Percentiles rank a stretch among this genome's conserved stretches.
Conservation (phyloP, 2,329 filamentous ascomycete species). For the Botryotinia globosa region DNA sequence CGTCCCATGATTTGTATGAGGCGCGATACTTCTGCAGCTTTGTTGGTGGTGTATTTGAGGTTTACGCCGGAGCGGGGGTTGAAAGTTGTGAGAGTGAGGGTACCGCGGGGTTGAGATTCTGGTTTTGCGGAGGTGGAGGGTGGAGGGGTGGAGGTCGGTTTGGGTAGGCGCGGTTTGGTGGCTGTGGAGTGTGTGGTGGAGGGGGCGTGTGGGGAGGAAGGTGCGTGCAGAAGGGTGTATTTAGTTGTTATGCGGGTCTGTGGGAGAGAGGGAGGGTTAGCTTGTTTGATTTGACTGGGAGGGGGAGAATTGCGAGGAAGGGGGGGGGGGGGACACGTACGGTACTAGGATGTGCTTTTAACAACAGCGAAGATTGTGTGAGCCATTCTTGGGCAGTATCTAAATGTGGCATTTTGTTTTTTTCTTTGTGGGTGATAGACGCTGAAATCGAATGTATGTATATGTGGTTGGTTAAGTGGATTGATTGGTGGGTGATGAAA, state of each 20-base stretch:
- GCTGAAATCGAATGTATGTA: not conserved
- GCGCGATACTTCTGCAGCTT: slow-evolving; percentile 84
- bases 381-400: slow-evolving; percentile 87
- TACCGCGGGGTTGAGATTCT: slow-evolving; percentile 51
- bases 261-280: slow-evolving; percentile 18
- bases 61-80: slow-evolving; percentile 77
- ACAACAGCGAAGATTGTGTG: slow-evolving; percentile 77
- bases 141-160: slow-evolving; percentile 37
- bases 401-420: slow-evolving; percentile 69
- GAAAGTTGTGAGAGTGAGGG: slow-evolving; percentile 83
- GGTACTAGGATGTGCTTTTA: slow-evolving; percentile 80
- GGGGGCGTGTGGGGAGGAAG: slow-evolving; percentile 36
- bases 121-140: slow-evolving; percentile 43
- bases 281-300: slow-evolving; percentile 19
- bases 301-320: slow-evolving; percentile 7
- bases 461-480: not conserved
- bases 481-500: not conserved
- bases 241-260: slow-evolving; percentile 90
- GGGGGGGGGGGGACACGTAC: slow-evolving; percentile 50
- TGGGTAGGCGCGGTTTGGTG: slow-evolving; percentile 33
- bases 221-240: slow-evolving; percentile 67
- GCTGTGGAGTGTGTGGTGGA: slow-evolving; percentile 19
- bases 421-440: not conserved
- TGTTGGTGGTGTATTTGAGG: slow-evolving; percentile 88
- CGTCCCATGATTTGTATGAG: slow-evolving; percentile 73